These are phyloP conservation scores for Ilex aquifolium DNA, from an alignment of 257 asterid genomes.

Conservation along the genomic window DNA sequence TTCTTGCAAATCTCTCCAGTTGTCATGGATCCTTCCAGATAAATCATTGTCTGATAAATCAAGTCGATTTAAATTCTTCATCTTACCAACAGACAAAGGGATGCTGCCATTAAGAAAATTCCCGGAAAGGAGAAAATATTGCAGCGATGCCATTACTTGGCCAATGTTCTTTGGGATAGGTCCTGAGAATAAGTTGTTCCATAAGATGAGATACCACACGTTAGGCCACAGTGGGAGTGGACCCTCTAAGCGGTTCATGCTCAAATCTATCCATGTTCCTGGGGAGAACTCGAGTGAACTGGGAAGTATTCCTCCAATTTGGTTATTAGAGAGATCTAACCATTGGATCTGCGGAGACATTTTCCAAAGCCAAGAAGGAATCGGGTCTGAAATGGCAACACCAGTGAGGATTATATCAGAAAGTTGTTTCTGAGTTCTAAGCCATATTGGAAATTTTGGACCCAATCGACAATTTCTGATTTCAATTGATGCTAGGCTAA, in stretches of 20 bases:
- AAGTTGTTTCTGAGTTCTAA: background rate
- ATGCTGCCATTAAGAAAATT: slow-evolving; percentile 13
- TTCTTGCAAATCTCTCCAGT: slow-evolving; percentile 10
- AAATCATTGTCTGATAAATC: slow-evolving; percentile 14
- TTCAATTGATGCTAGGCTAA: background rate
- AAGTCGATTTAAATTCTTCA: slow-evolving; percentile 1
- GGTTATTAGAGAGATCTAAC: slow-evolving; percentile 2
- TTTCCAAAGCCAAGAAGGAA: background rate
- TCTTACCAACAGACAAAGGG: slow-evolving; percentile 7
- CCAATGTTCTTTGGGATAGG: slow-evolving; percentile 4
- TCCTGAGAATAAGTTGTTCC: slow-evolving; percentile 13
- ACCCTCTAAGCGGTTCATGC: background rate
- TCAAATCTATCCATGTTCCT: background rate
- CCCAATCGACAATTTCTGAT: background rate
- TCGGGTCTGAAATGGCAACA: background rate
- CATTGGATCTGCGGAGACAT: background rate
- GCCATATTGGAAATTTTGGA: background rate
- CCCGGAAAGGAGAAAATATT: slow-evolving; percentile 7
- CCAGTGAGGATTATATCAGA: background rate
- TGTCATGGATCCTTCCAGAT: slow-evolving; percentile 12
- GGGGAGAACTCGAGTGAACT: background rate
- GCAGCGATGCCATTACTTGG: background rate
- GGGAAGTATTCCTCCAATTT: background rate
- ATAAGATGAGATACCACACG: slow-evolving; percentile 3
- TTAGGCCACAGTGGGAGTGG: slow-evolving; percentile 7